Evolutionary conservation across 2,329 filamentous ascomycete genomes (phyloP), one percentile per base, ranked within the genome.

Genomic region (Microdochium trichocladiopsis): DNA sequence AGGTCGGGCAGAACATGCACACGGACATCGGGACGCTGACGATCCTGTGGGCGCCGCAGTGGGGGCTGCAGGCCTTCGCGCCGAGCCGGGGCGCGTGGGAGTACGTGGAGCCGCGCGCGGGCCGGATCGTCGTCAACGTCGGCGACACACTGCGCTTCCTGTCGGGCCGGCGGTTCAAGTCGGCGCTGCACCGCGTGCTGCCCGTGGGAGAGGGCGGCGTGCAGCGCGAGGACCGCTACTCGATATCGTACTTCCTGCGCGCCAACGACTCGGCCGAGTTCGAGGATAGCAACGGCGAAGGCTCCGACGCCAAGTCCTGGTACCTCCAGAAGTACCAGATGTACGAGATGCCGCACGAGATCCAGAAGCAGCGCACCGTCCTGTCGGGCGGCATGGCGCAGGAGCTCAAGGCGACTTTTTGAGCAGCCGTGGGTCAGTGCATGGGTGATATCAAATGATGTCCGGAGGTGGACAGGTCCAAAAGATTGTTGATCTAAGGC

Each of bases 1-100:
- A 47, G 23, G 43, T 51, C 14, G 50, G 50, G 23, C 50, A 51
- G 50, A 51, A 51, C 41, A 24, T 31, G 37, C 50, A 51, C 37
- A 51, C 50, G 16, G 28, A 48, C 18, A 25, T 47, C 12, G 50
- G 50, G 1, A 25, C 25, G 23, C 36, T 37, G 33, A 37, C 33
- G 14, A 37, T 37, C 33, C 33, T 37, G 6, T 37, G 33, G 33
- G 33, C 33, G 33, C 33, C 33, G 33, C 33, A 37, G 33, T 37
- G 33, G 33, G 33, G 33, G 14, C 14, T 37, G 33, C 33, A 37
- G 33, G 33, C 33, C 33, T 37, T 37, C 33, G 33, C 33, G 33
- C 33, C 33, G 33, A 16, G 33, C 33, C 33, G 33, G 33, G 33
- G 6, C 33, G 33, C 33, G 33, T 37, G 33, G 33, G 33, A 37